These are phyloP conservation scores for Triticum turgidum DNA, from an alignment of 176 grass and related monocot species.

Conservation along the genomic window DNA sequence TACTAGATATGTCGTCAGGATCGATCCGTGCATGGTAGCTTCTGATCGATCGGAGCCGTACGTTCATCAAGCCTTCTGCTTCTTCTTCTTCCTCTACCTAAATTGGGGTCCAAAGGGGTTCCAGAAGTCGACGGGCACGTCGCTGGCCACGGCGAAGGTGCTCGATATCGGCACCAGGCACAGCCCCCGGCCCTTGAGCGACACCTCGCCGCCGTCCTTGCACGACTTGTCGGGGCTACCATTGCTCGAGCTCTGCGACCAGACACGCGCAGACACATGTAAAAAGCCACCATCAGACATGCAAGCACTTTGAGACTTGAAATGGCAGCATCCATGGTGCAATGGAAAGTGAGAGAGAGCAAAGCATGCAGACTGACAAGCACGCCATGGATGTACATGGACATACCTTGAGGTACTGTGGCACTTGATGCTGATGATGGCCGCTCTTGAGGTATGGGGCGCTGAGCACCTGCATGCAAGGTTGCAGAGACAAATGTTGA, in stretches of 20 bases:
- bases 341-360: not conserved
- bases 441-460: constrained; percentile 82
- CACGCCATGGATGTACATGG: not conserved
- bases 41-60: not conserved
- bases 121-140: constrained; percentile 78
- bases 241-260: constrained; percentile 40
- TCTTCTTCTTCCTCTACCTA: constrained; percentile 31
- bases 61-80: not conserved
- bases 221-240: constrained; percentile 36
- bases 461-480: constrained; percentile 61
- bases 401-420: constrained; percentile 60
- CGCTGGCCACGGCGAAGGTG: constrained; percentile 72
- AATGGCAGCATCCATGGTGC: not conserved
- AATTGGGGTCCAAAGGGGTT: constrained; percentile 64
- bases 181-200: constrained; percentile 65
- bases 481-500: constrained; percentile 17
- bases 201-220: constrained; percentile 51
- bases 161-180: constrained; percentile 87
- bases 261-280: constrained; percentile 12
- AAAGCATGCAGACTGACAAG: constrained; percentile 4
- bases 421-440: constrained; percentile 69
- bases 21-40: constrained; percentile 1
- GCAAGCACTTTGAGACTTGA: constrained; percentile 6
- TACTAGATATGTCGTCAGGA: not conserved
- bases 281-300: constrained; percentile 30